Evolutionary conservation across 345 rosid genomes (phyloP), one percentile per base, ranked within the genome.

Genomic region (Carallia brachiata): DNA sequence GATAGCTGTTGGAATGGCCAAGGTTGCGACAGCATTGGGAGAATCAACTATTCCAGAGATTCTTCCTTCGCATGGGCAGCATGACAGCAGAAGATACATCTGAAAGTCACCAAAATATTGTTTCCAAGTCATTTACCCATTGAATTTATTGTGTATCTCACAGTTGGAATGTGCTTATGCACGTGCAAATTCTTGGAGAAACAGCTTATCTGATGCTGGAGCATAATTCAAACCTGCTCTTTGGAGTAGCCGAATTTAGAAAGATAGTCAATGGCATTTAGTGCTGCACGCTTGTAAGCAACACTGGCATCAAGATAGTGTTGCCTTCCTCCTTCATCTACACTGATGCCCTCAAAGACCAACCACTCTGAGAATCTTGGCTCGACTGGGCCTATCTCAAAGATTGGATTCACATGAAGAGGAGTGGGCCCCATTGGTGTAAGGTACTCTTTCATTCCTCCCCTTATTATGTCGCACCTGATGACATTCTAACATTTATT

Each of bases 61-160:
- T 79, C 97, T 86, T 70, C 97, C 99, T 85, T 91, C 97, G 2
- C 93, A 91, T 10, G 99, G 97, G 64, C 97, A 90, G 78, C 99
- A 90, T 12, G 97, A 91, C 48, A 91, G 87, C 62, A 92, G 85
- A 68, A 92, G 88, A 78, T 92, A 90, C 66, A 80, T 81, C 97
- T 90, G 89, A 57, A 23, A 52, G 31, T 58, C 27, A 60, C 52
- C 55, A 76, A 27, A 23, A 61, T 44, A 28, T 44, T 44, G 48
- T 17, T 61, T 68, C 71, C 32, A 54, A 2, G 55, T 74, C 56
- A 79, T 13, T 53, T 1, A 61, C 12, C 16, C 10, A 48, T 16
- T 36, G 47, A 37, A 65, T 8, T 52, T 27, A 4, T 48, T 9
- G 28, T 50, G 16, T 3, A 44, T 44, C 50, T 58, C 6, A 17